Evolutionary conservation across 2,329 filamentous ascomycete species (phyloP).

Genomic region (Cercospora berteroae): DNA sequence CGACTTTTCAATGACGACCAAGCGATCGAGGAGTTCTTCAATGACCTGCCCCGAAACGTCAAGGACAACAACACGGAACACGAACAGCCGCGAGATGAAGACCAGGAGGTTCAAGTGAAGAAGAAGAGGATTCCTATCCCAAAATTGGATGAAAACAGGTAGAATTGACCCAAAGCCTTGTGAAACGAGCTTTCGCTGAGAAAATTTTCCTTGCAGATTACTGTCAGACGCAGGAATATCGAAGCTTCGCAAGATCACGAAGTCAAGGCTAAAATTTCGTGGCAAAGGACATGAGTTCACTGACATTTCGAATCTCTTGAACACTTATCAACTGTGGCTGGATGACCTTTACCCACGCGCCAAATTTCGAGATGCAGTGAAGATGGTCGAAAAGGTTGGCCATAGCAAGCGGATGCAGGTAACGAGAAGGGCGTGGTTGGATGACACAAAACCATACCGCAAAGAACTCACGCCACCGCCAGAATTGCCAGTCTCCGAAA

Average conservation of each 20-base stretch:
- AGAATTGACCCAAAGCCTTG: conserved; percentile 12
- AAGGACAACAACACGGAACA: conserved; percentile 50
- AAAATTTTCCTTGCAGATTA: conserved; percentile 55
- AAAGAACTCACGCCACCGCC: conserved; percentile 21
- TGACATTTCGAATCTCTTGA: conserved; percentile 76
- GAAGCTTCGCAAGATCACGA: conserved; percentile 69
- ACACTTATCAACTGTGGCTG: conserved; percentile 94
- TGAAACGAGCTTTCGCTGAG: conserved; percentile 5
- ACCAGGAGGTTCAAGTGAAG: conserved; percentile 78
- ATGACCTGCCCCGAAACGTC: conserved; percentile 43
- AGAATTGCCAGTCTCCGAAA: conserved; percentile 14
- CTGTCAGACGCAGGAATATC: conserved; percentile 81
- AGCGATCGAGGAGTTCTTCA: conserved; percentile 52
- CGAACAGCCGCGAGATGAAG: conserved; percentile 60
- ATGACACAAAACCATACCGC: conserved; percentile 62
- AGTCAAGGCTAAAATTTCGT: conserved; percentile 71
- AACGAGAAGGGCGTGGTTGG: conserved; percentile 78
- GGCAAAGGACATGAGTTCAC: conserved; percentile 96
- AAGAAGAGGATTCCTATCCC: conserved; percentile 75
- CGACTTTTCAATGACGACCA: conserved; percentile 76
- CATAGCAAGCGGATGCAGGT: conserved; percentile 76
- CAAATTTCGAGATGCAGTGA: conserved; percentile 83
- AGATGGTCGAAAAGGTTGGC: conserved; percentile 89
- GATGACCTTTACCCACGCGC: conserved; percentile 94
- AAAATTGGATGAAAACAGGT: conserved; percentile 83